These are phyloP conservation scores for Taphrina deformans DNA, from an alignment of 1,139 yeast genomes.

Conservation along the genomic window DNA sequence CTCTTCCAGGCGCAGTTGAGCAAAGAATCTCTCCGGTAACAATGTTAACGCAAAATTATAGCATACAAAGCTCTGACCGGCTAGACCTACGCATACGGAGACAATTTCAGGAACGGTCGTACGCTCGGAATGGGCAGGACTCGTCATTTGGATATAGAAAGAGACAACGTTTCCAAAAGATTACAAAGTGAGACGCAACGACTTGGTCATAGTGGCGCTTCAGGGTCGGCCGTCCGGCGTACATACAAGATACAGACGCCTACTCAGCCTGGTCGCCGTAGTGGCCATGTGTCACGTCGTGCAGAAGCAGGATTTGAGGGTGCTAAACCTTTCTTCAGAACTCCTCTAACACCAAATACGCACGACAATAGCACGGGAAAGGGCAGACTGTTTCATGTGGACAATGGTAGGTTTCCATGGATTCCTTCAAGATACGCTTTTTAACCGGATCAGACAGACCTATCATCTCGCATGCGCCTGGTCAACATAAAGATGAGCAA, in stretches of 20 bases:
- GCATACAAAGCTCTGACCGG: background rate
- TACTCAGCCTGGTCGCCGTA: background rate
- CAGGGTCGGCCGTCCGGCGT: background rate
- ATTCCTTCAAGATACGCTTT: background rate
- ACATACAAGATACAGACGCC: background rate
- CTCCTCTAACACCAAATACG: slow-evolving; percentile 1
- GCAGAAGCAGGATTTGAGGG: background rate
- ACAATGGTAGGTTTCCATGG: background rate
- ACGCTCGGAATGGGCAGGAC: background rate
- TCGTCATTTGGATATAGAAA: background rate
- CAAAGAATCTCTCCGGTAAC: background rate
- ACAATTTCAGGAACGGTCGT: background rate
- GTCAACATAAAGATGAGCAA: background rate
- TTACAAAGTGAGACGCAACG: background rate
- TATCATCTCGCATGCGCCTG: background rate
- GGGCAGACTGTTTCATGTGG: background rate
- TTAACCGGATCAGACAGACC: background rate
- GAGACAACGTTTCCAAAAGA: background rate
- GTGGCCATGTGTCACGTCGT: background rate
- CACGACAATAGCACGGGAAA: slow-evolving; percentile 18
- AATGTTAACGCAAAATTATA: background rate
- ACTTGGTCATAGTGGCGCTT: background rate
- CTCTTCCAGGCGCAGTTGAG: background rate
- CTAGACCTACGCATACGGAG: background rate
- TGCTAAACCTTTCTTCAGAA: background rate